A percentile compares a stretch with the other conserved stretches of the same genome.
Evolutionary conservation across 768 basidiomycete genomes (phyloP).

Genomic region (Lyophyllum shimeji): DNA sequence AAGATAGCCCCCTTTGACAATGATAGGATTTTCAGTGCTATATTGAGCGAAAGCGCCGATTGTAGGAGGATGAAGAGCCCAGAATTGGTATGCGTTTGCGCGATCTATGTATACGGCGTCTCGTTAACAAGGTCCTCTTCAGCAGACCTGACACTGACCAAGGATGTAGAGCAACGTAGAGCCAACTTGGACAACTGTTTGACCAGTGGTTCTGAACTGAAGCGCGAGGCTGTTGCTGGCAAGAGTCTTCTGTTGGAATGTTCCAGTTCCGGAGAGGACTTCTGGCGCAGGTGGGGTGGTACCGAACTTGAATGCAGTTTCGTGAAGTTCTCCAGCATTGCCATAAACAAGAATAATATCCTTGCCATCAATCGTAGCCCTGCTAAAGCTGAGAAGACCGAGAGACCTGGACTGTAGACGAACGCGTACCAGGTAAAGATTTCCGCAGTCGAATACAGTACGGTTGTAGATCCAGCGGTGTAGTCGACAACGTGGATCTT

Average conservation of each 20-base stretch:
- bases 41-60: constrained; percentile 34
- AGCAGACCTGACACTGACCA: constrained; percentile 27
- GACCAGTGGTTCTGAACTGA: constrained; percentile 46
- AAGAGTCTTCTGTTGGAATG: constrained; percentile 35
- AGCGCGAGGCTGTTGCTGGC: constrained; percentile 35
- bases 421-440: constrained; percentile 43
- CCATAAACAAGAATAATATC: constrained; percentile 50
- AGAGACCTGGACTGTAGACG: neutral
- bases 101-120: constrained; percentile 32
- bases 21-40: constrained; percentile 41
- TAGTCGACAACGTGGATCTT: constrained; percentile 54
- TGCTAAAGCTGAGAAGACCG: constrained; percentile 13
- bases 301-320: constrained; percentile 44
- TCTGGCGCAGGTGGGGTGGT: constrained; percentile 25
- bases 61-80: constrained; percentile 45
- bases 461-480: constrained; percentile 37
- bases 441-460: constrained; percentile 50
- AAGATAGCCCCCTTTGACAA: constrained; percentile 50
- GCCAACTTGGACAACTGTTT: constrained; percentile 46
- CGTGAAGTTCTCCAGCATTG: constrained; percentile 45
- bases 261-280: constrained; percentile 34
- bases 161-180: constrained; percentile 42
- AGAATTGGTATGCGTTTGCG: constrained; percentile 48
- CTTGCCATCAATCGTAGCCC: constrained; percentile 48
- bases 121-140: neutral